Conservation (phyloP, 2,329 filamentous ascomycete species). For the Talaromyces atroroseus region DNA sequence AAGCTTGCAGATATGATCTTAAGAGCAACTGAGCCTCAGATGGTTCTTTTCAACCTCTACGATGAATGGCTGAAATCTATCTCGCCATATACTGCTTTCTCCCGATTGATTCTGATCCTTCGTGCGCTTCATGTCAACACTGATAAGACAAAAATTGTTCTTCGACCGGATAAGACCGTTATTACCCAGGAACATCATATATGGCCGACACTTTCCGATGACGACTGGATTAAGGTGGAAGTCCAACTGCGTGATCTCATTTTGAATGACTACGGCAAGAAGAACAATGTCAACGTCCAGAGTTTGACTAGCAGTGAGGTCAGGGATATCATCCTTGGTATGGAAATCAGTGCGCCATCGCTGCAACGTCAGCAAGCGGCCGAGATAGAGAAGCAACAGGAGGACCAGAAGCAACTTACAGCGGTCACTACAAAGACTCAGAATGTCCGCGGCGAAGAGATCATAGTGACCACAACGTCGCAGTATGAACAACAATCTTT, state of each 20-base stretch:
- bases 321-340: constrained; percentile 95
- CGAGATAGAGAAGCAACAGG: constrained; percentile 97
- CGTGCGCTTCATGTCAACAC: constrained; percentile 95
- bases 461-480: constrained; percentile 95
- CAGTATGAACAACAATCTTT: constrained; percentile 98
- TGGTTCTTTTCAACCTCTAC: constrained; percentile 98
- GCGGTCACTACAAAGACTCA: constrained; percentile 98
- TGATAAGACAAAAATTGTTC: constrained; percentile 93
- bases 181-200: constrained; percentile 99
- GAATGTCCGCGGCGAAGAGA: constrained; percentile 93
- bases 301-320: constrained; percentile 96
- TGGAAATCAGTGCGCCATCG: constrained; percentile 97
- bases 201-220: constrained; percentile 89
- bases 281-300: constrained; percentile 99
- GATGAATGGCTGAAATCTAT: constrained; percentile 99
- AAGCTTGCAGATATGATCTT: constrained; percentile 99
- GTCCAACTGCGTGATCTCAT: constrained; percentile 92
- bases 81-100: constrained; percentile 97
- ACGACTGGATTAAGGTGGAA: constrained; percentile 99
- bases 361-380: constrained; percentile 98
- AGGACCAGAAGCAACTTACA: constrained; percentile 93
- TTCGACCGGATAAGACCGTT: constrained; percentile 94
- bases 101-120: constrained; percentile 84
- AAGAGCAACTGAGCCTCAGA: constrained; percentile 95
- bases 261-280: constrained; percentile 97